These are phyloP conservation scores for Blastocystis sp. DNA, from an alignment of 352 stramenopile genomes.

Conservation along the genomic window DNA sequence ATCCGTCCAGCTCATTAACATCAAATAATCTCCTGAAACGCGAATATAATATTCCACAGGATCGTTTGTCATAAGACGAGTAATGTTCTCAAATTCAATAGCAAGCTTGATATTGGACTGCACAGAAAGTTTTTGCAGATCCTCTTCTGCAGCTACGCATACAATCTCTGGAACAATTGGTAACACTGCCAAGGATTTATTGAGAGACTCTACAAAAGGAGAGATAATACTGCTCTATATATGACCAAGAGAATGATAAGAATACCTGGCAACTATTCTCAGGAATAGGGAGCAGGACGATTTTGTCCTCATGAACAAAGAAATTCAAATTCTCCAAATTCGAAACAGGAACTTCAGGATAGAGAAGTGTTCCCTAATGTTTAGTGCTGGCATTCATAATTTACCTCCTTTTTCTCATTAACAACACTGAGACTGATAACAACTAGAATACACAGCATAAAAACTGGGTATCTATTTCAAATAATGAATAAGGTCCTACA, in stretches of 20 bases:
- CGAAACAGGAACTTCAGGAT: background rate
- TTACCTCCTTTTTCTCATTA: background rate
- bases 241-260: background rate
- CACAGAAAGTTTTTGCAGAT: background rate
- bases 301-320: background rate
- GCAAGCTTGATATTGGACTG: background rate
- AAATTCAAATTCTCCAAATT: background rate
- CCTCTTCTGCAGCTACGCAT: background rate
- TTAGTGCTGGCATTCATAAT: background rate
- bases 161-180: background rate
- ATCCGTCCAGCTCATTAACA: background rate
- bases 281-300: constrained; percentile 10
- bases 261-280: background rate
- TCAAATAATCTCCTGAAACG: background rate
- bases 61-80: background rate
- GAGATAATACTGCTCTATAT: background rate
- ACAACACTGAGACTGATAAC: constrained; percentile 2
- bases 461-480: constrained; percentile 24
- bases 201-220: background rate
- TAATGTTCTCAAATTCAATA: constrained; percentile 17
- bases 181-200: background rate
- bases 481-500: background rate
- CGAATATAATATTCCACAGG: constrained; percentile 6
- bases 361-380: background rate
- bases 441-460: background rate